Base-by-base conservation (phyloP, 208 protist species). In the Wallacemonas sp. region DNA sequence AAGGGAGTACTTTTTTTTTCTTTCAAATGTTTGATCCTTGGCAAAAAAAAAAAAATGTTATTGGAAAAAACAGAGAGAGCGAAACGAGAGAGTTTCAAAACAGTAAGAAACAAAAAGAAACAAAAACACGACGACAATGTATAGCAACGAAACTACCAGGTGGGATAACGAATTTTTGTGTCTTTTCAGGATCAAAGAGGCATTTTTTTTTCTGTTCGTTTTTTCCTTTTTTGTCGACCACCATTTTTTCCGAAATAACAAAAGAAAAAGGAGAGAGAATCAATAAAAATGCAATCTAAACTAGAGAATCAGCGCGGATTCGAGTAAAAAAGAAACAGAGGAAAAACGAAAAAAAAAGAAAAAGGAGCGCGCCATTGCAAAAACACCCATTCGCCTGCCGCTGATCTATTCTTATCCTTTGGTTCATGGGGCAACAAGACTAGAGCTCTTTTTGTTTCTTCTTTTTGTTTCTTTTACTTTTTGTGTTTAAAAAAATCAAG, bases 321-420 rank as follows among this genome's bases (percentile, higher is more conserved):
- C n/a, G n/a, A n/a, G n/a, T n/a, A 61, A 46, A 41, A 61, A 64
- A 44, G 66, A 65, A 54, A 42, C 32, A 67, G 22, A 33, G 10
- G 36, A 8, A 45, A 57, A 65, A 31, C 23, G 12, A 39, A 64
- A 55, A 38, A 42, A 25, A 29, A 16, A 49, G n/a, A 61, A 42
- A 18, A n/a, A 16, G 16, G 22, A 25, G 0, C 14, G 48, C 28
- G 28, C 8, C 8, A 48, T n/a, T n/a, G n/a, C n/a, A n/a, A n/a
- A n/a, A n/a, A n/a, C n/a, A n/a, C n/a, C n/a, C n/a, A n/a, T n/a
- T n/a, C n/a, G n/a, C n/a, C n/a, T n/a, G n/a, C n/a, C n/a, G n/a
- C n/a, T n/a, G n/a, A n/a, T n/a, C n/a, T n/a, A n/a, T n/a, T n/a
- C n/a, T n/a, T n/a, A n/a, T n/a, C n/a, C n/a, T n/a, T n/a, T n/a